A percentile compares a stretch with the other conserved stretches of the same genome.
These are phyloP conservation scores for Globisporangium cederbergense DNA, from an alignment of 352 stramenopile genomes.

Conservation along the genomic window DNA sequence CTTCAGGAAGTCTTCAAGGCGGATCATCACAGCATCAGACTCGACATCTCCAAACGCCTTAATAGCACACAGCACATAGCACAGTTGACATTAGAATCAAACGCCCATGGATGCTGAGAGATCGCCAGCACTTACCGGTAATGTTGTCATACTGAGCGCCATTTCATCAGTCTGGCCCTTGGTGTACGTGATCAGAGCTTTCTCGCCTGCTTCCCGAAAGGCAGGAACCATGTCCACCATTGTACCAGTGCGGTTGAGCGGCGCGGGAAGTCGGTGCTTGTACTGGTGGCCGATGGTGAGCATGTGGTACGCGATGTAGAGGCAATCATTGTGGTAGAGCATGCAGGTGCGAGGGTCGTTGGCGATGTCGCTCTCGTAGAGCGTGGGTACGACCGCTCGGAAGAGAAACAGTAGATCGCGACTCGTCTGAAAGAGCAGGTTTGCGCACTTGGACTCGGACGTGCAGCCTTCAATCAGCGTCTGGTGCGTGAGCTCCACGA, in stretches of 20 bases:
- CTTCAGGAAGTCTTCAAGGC: conserved; percentile 58
- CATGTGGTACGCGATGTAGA: conserved; percentile 83
- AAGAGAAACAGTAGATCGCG: conserved; percentile 77
- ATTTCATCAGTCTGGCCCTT: conserved; percentile 44
- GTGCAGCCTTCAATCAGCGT: conserved; percentile 63
- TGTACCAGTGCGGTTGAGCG: conserved; percentile 56
- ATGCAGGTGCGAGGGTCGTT: conserved; percentile 65
- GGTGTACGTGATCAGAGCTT: conserved; percentile 43
- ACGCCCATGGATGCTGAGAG: not conserved
- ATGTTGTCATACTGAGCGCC: conserved; percentile 24
- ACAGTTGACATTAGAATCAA: not conserved
- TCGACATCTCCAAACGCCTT: conserved; percentile 42
- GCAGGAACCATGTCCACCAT: conserved; percentile 81
- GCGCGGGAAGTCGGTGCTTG: conserved; percentile 55
- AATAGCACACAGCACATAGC: not conserved
- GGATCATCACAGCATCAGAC: conserved; percentile 29
- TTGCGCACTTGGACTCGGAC: conserved; percentile 34
- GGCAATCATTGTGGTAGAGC: conserved; percentile 85
- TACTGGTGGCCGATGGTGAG: conserved; percentile 67
- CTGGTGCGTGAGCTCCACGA: conserved; percentile 63
- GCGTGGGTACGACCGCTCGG: conserved; percentile 53
- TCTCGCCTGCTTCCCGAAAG: conserved; percentile 59
- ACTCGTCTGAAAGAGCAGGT: conserved; percentile 75
- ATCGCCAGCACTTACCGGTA: conserved; percentile 39
- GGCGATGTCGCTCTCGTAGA: conserved; percentile 64